Conservation (phyloP, 73 alveolate genomes). For the Paramecium caudatum region DNA sequence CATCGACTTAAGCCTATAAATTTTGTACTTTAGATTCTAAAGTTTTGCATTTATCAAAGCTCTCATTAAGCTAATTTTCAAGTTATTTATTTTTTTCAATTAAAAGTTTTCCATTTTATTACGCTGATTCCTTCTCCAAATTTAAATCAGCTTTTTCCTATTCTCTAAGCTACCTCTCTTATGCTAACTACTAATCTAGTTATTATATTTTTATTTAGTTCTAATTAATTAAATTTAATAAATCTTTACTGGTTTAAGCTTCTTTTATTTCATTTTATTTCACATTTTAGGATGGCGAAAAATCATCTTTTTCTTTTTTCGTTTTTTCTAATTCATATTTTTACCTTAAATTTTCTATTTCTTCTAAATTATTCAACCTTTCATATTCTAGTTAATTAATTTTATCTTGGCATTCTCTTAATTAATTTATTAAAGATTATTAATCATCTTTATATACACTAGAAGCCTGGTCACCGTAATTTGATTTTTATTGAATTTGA, state of each 20-base stretch:
- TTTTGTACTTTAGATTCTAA: no score
- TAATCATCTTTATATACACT: neutral
- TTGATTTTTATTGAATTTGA: neutral
- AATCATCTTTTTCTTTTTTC: neutral
- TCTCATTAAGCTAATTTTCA: no score
- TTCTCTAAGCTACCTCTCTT: no score
- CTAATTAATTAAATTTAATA: no score
- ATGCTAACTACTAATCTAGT: no score
- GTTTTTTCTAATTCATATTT: neutral
- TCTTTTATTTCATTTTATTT: neutral
- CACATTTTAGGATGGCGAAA: neutral
- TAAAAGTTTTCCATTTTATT: no score
- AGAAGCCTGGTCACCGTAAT: neutral
- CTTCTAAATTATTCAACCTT: neutral
- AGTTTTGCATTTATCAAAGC: no score
- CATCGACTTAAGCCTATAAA: neutral
- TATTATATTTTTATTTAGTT: no score
- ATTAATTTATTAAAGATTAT: neutral
- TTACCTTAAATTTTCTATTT: neutral
- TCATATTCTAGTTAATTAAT: slow-evolving; percentile 14
- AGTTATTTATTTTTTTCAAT: no score
- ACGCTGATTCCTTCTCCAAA: no score
- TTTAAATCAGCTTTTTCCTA: no score
- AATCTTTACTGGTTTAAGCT: neutral
- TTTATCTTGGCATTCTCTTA: slow-evolving; percentile 3